These are phyloP conservation scores for Simplicillium sp. DNA, from an alignment of 2,329 filamentous ascomycete species.

Conservation along the genomic window DNA sequence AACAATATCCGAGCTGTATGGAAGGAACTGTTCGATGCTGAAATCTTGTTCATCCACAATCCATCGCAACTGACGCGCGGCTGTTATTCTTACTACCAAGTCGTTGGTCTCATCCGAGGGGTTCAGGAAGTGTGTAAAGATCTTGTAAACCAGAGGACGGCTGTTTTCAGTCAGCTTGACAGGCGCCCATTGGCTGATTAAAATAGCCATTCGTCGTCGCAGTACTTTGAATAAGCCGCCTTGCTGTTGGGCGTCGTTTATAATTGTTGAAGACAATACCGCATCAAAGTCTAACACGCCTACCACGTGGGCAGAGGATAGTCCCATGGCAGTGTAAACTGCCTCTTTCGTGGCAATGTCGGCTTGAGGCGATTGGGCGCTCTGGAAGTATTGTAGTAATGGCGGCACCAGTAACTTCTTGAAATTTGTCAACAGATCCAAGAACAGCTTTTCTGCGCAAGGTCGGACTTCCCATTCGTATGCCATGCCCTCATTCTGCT, in stretches of 20 bases:
- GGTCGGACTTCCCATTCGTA: constrained; percentile 91
- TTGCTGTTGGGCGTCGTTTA: constrained; percentile 63
- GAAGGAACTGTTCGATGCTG: constrained; percentile 60
- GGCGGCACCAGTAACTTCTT: constrained; percentile 73
- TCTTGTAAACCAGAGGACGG: constrained; percentile 70
- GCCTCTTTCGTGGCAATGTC: constrained; percentile 85
- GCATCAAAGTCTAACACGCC: constrained; percentile 72
- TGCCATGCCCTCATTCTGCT: constrained; percentile 74
- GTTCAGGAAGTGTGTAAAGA: constrained; percentile 80
- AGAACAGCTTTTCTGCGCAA: constrained; percentile 87
- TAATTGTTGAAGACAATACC: constrained; percentile 66
- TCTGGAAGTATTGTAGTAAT: constrained; percentile 73
- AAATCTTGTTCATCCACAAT: constrained; percentile 84
- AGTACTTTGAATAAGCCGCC: constrained; percentile 65
- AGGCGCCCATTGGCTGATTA: constrained; percentile 83
- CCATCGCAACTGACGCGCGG: constrained; percentile 72
- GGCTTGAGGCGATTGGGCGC: constrained; percentile 54
- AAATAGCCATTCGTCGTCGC: constrained; percentile 76
- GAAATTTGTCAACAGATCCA: constrained; percentile 84
- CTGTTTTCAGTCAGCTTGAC: constrained; percentile 63
- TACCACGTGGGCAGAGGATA: constrained; percentile 69
- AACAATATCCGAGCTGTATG: constrained; percentile 67
- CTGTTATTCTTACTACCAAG: constrained; percentile 82
- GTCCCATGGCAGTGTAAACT: constrained; percentile 84
- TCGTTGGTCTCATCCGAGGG: constrained; percentile 74